A percentile compares a stretch with the other conserved stretches of the same genome.
Evolutionary conservation across 768 basidiomycete species (phyloP).

Genomic region (Floccularia luteovirens): DNA sequence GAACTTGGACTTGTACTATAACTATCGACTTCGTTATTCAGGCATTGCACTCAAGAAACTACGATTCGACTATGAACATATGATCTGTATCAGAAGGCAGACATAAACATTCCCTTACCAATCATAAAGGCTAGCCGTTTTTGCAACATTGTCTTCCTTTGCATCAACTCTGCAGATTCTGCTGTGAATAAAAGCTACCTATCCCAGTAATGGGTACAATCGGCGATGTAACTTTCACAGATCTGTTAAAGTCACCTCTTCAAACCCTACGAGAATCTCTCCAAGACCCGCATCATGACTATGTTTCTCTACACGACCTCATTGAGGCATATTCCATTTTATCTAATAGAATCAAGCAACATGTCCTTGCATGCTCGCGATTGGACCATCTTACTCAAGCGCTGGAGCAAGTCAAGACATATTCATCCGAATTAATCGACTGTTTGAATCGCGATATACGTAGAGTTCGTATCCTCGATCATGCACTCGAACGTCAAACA

Average conservation of each 20-base stretch:
- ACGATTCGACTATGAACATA: no score
- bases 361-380: no score
- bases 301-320: constrained; percentile 42
- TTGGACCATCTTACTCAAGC: not conserved
- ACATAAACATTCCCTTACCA: not conserved
- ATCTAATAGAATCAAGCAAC: constrained; percentile 24
- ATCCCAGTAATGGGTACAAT: not conserved
- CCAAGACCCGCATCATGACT: not conserved
- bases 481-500: constrained; percentile 11
- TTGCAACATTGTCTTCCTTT: not conserved
- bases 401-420: constrained; percentile 18
- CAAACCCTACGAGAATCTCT: not conserved
- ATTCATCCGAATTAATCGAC: constrained; percentile 24
- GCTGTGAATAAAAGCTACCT: not conserved
- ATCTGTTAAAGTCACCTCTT: not conserved
- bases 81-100: not conserved
- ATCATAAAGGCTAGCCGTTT: not conserved
- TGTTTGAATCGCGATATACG: constrained; percentile 47
- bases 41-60: no score
- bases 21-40: no score
- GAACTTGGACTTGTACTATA: no score
- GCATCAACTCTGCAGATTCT: not conserved
- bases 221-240: not conserved
- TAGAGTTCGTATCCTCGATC: constrained; percentile 29
- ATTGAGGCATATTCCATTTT: constrained; percentile 55